phyloP scores from a whole-genome alignment of 23 red algal species.

The Gracilariopsis chorda region DNA sequence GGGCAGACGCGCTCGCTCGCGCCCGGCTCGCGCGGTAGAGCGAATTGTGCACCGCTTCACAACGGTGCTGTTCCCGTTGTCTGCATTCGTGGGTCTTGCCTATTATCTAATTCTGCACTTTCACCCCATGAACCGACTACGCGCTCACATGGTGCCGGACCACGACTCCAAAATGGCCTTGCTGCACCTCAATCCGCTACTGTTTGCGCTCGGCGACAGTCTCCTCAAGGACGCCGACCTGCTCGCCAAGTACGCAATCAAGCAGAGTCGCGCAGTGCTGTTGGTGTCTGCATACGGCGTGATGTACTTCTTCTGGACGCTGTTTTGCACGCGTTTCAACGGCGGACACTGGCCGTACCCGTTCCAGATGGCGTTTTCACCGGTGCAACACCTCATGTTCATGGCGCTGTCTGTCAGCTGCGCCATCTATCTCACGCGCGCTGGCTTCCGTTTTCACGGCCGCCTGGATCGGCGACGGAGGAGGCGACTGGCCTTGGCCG shows the following conservation, averaged over 20 bases:
- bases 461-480: constrained; percentile 49
- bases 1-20: not conserved
- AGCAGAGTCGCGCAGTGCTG: constrained; percentile 8
- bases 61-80: constrained; percentile 36
- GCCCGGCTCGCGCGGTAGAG: constrained; percentile 18
- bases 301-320: constrained; percentile 56
- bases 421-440: not conserved
- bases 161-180: constrained; percentile 72
- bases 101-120: constrained; percentile 77
- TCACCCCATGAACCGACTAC: constrained; percentile 55
- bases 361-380: constrained; percentile 49
- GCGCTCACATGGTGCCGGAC: constrained; percentile 47
- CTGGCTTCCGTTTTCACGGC: constrained; percentile 36
- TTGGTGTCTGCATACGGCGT: constrained; percentile 37
- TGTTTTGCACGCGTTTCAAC: constrained; percentile 46
- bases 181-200: constrained; percentile 64
- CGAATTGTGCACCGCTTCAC: constrained; percentile 46
- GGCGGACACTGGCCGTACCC: constrained; percentile 67
- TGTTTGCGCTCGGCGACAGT: constrained; percentile 62
- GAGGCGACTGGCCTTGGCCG: constrained; percentile 10
- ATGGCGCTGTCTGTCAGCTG: not conserved
- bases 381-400: constrained; percentile 51
- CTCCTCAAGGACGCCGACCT: constrained; percentile 67
- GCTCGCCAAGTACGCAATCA: constrained; percentile 27
- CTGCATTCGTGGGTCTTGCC: constrained; percentile 43